Evolutionary conservation across 2,329 filamentous ascomycete genomes (phyloP), one percentile per base, ranked within the genome.

Genomic region (Fusarium transvaalense): DNA sequence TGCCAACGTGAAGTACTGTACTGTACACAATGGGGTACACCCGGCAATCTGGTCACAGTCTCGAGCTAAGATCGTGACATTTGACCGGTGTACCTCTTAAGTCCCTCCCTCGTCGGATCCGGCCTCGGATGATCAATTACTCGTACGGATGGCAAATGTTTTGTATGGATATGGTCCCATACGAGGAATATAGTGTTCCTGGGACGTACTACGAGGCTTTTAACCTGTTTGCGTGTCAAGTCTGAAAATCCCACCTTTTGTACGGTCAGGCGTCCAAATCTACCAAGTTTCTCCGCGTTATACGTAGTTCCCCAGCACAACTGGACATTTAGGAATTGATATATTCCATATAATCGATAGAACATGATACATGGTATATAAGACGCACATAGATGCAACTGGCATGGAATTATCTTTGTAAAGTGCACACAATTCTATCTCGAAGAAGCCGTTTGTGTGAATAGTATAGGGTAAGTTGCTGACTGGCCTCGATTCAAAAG

Each of bases 1-100:
- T 46, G 37, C 48, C 48, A 25, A 42, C 41, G 48, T 56, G 34
- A 59, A 54, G 61, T 64, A 65, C 61, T 63, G 61, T 54, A 60
- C 61, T 63, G 69, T 73, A 74, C 72, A 66, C 71, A 69, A 72
- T 56, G 54, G 61, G 71, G 72, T 74, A 62, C 54, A 75, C 72
- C 71, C 72, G 68, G 64, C 69, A 71, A 66, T 65, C 71, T 73
- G 72, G 71, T 61, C 64, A 56, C 64, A 64, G 66, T 58, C 59
- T 67, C 57, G 64, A 74, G 72, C 72, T 74, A 74, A 74, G 71
- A 74, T 75, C 71, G 72, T 75, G 71, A 74, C 72, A 56, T 74
- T 66, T 35, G 64, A 51, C 45, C 59, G 42, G 71, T 72, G 72
- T 74, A 74, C 72, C 72, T 75, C 43, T 51, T 25, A 73, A 74